Percentiles rank a stretch among this genome's conserved stretches.
Evolutionary conservation across 106 monocot species (phyloP).

Genomic region (Dactylorhiza incarnata): DNA sequence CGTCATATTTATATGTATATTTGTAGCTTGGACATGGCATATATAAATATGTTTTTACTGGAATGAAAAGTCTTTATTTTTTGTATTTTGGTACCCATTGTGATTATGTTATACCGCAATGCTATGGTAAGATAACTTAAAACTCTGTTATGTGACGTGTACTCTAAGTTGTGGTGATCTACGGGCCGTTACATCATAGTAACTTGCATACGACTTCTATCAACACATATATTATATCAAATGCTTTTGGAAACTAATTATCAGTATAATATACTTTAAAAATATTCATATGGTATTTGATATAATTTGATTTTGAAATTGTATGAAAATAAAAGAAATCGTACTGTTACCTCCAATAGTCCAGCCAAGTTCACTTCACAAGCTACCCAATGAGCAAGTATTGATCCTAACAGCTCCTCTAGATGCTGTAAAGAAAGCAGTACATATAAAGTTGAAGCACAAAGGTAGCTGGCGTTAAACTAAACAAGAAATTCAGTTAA

Average conservation of each 20-base stretch:
- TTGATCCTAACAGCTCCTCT: constrained; percentile 63
- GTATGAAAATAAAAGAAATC: neutral
- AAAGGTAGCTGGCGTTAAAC: neutral
- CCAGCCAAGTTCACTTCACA: constrained; percentile 74
- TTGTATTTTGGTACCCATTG: no score
- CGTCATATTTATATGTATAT: no score
- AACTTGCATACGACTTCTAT: no score
- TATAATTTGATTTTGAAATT: neutral
- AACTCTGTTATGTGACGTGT: no score
- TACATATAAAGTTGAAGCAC: constrained; percentile 3
- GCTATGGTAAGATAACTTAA: no score
- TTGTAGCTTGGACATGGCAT: no score
- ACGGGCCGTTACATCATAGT: no score
- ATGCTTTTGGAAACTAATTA: neutral
- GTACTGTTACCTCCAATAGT: constrained; percentile 61
- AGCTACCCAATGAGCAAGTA: constrained; percentile 65
- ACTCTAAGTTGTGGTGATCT: no score
- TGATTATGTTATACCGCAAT: no score
- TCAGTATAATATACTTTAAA: neutral
- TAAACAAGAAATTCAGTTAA: neutral
- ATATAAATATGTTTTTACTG: no score
- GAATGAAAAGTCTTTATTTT: no score
- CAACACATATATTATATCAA: no score
- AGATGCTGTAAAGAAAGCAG: constrained; percentile 44
- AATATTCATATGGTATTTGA: neutral